Base-by-base conservation (phyloP, 1,284 basidiomycete genomes). In the Leucoagaricus sp. region DNA sequence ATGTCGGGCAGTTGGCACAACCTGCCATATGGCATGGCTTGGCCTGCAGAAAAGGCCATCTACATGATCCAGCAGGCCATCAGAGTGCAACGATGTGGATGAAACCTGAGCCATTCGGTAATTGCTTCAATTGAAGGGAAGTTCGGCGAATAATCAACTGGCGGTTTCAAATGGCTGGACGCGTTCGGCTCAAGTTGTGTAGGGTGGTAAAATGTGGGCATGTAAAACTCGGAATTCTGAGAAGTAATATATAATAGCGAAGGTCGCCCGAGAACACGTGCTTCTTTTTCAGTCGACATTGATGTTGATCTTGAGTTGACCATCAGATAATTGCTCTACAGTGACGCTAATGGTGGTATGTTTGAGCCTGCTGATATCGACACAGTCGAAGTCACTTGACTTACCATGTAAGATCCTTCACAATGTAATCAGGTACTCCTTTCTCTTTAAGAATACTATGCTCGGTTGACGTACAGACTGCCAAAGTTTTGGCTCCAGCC, bases 401-500 rank as follows among this genome's bases (percentile, higher is more conserved):
- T 48, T 56, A 85, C 85, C 70, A 74, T 13, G 77, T 77, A 36
- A 86, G 73, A 67, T 86, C 77, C 19, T 71, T 62, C 21, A 84
- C 80, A 47, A 85, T 76, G 60, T 72, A 84, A 60, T 84, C 77
- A 2, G 84, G 83, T 13, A 73, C 70, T 25, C 76, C 76, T 41
- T 73, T 75, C 4, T 69, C 71, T 28, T 80, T 62, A 46, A 91
- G 74, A 34, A 71, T 68, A 29, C 81, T 74, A n/a, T 81, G 74
- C 19, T 80, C 65, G 59, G 92, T 88, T 5, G 88, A 90, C n/a
- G 93, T 94, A 65, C 89, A 91, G 1, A 93, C 88, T 0, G 86
- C 92, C 12, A 94, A 76, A 0, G 89, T 89, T 44, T 72, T 78
- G 44, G 86, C 79, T 15, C 91, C 91, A n/a, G 91, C 87, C 5